Conservation (phyloP, 208 protist genomes). For the Leishmania aethiopica region DNA sequence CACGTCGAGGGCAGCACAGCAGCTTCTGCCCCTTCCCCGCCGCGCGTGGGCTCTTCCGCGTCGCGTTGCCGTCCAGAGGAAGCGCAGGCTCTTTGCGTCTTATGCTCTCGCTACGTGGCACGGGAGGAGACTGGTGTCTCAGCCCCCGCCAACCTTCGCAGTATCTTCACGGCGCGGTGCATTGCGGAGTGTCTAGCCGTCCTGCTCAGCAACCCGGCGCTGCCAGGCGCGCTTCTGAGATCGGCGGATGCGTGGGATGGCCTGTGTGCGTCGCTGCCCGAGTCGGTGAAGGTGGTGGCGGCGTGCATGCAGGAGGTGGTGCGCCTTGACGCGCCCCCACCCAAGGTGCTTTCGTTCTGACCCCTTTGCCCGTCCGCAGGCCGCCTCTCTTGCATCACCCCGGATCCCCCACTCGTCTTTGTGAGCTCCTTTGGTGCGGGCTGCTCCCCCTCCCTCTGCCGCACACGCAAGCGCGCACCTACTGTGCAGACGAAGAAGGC, state of each 20-base stretch:
- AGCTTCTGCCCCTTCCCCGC: neutral
- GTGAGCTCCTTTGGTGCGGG: neutral
- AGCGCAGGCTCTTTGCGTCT: conserved; percentile 31
- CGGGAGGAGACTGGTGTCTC: neutral
- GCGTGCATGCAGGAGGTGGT: conserved; percentile 24
- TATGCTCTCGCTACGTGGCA: conserved; percentile 21
- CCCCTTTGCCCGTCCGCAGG: neutral
- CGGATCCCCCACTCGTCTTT: neutral
- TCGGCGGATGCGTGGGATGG: conserved; percentile 28
- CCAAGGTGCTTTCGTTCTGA: conserved; percentile 34
- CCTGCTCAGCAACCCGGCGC: neutral
- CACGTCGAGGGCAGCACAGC: neutral
- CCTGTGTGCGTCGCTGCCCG: conserved; percentile 2
- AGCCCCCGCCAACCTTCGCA: conserved; percentile 11
- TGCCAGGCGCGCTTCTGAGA: conserved; percentile 9
- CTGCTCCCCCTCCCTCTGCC: neutral
- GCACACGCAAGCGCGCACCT: neutral
- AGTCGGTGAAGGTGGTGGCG: conserved; percentile 4
- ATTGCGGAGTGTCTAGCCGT: conserved; percentile 24
- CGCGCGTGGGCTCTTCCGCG: neutral
- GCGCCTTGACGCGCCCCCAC: neutral
- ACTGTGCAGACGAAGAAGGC: neutral
- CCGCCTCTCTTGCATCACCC: neutral
- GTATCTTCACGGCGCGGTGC: conserved; percentile 18
- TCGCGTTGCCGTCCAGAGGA: neutral